phyloP scores from a whole-genome alignment of 768 basidiomycete species.

The Suillus paluster region DNA sequence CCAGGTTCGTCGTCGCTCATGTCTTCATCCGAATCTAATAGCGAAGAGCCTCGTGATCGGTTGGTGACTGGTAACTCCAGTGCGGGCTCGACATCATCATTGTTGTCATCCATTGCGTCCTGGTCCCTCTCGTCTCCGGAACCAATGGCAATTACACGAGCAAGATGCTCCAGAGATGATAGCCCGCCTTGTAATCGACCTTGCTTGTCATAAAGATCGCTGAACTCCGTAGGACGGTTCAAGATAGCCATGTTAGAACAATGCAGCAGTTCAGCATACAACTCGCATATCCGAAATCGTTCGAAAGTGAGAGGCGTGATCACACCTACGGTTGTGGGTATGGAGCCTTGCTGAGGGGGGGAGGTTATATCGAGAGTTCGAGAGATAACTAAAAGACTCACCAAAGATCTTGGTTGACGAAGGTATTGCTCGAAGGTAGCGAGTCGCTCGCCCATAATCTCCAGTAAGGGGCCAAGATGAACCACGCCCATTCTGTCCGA shows the following conservation, averaged over 20 bases:
- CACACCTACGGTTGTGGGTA: constrained; percentile 74
- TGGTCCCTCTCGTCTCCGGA: constrained; percentile 56
- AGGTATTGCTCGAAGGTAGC: constrained; percentile 73
- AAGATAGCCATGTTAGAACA: constrained; percentile 98
- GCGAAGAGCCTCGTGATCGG: constrained; percentile 52
- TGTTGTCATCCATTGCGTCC: constrained; percentile 61
- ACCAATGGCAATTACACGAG: constrained; percentile 77
- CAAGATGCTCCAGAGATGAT: constrained; percentile 81
- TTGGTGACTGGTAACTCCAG: constrained; percentile 70
- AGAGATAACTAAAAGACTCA: constrained; percentile 41
- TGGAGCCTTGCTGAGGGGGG: constrained; percentile 57
- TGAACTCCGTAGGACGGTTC: constrained; percentile 75
- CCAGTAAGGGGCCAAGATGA: constrained; percentile 82
- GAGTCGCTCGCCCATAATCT: constrained; percentile 70
- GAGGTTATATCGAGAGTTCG: constrained; percentile 18
- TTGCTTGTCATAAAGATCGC: constrained; percentile 76
- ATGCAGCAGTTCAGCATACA: constrained; percentile 95
- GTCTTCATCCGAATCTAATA: constrained; percentile 75
- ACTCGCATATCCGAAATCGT: constrained; percentile 93
- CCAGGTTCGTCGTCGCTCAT: constrained; percentile 75
- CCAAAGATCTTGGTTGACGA: constrained; percentile 74
- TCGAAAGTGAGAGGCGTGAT: constrained; percentile 89
- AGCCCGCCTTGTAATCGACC: constrained; percentile 91
- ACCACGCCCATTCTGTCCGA: constrained; percentile 88
- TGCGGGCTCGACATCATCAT: constrained; percentile 61